A percentile compares a stretch with the other conserved stretches of the same genome.
Conservation (phyloP, 768 basidiomycete genomes). For the Suillus subluteus region DNA sequence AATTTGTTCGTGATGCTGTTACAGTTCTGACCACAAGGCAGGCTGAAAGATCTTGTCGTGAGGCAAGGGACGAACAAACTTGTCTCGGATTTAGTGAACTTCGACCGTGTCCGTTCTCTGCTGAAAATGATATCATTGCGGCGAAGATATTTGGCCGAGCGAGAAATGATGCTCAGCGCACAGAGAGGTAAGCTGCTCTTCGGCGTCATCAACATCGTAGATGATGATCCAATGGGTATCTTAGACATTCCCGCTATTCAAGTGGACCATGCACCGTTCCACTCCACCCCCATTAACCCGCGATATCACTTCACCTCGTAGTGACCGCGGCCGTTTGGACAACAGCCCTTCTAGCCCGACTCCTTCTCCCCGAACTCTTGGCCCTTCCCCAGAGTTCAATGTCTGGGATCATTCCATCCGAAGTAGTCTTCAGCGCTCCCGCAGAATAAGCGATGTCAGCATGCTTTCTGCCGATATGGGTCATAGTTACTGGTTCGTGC, state of each 20-base stretch:
- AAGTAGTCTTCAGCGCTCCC: slow-evolving; percentile 55
- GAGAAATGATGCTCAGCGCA: slow-evolving; percentile 47
- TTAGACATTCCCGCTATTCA: slow-evolving; percentile 73
- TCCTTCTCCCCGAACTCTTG: slow-evolving; percentile 16
- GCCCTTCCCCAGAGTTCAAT: slow-evolving; percentile 21
- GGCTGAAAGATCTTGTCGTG: slow-evolving; percentile 79
- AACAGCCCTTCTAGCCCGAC: slow-evolving; percentile 13
- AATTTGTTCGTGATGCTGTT: not conserved
- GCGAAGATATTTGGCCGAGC: slow-evolving; percentile 60
- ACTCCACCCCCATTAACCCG: slow-evolving; percentile 50
- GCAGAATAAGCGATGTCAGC: slow-evolving; percentile 62
- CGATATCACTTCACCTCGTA: slow-evolving; percentile 54
- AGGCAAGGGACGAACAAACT: slow-evolving; percentile 77
- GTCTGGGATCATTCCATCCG: slow-evolving; percentile 44
- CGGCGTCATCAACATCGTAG: not conserved
- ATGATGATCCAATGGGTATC: slow-evolving; percentile 12
- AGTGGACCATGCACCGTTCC: slow-evolving; percentile 61
- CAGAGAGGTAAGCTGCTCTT: slow-evolving; percentile 42
- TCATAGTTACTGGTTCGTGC: slow-evolving; percentile 51
- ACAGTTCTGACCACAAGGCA: slow-evolving; percentile 33
- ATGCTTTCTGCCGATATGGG: slow-evolving; percentile 57
- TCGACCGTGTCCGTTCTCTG: slow-evolving; percentile 83
- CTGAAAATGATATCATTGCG: slow-evolving; percentile 77
- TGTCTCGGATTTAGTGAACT: slow-evolving; percentile 81
- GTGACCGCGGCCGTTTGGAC: slow-evolving; percentile 11